Percentiles rank a stretch among this genome's conserved stretches.
Conservation (phyloP, 352 stramenopile species). For the Phytopythium montanum region DNA sequence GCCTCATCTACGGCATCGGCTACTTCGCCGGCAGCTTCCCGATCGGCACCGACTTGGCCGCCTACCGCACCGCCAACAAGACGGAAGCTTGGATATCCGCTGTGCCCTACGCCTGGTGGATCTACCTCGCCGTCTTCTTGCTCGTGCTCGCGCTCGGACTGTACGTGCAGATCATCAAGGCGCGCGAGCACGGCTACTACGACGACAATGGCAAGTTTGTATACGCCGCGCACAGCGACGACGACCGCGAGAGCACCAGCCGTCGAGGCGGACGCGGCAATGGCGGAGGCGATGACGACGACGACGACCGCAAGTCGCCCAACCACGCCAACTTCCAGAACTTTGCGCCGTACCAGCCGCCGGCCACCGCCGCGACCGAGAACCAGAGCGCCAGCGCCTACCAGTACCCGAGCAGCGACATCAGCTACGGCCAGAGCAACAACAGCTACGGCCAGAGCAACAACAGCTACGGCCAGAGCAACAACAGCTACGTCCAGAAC, state of each 20-base stretch:
- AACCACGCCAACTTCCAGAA: slow-evolving; percentile 9
- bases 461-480: slow-evolving; percentile 3
- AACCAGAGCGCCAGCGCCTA: background rate
- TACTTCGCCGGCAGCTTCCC: slow-evolving; percentile 73
- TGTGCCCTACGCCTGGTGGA: slow-evolving; percentile 58
- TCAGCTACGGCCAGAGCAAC: background rate
- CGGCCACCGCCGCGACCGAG: background rate
- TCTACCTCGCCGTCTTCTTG: slow-evolving; percentile 48
- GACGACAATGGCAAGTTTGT: slow-evolving; percentile 8
- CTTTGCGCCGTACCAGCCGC: slow-evolving; percentile 8
- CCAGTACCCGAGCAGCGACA: background rate
- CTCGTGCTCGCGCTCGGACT: slow-evolving; percentile 41
- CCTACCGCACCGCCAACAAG: slow-evolving; percentile 23
- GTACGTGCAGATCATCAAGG: slow-evolving; percentile 33
- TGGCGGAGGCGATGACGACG: background rate
- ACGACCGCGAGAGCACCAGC: slow-evolving; percentile 2
- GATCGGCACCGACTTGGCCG: slow-evolving; percentile 41
- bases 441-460: background rate
- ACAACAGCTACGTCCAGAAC: slow-evolving; percentile 2
- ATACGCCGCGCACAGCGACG: slow-evolving; percentile 9
- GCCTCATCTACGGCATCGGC: slow-evolving; percentile 51
- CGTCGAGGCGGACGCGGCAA: background rate
- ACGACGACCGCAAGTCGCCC: slow-evolving; percentile 8
- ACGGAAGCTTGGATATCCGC: slow-evolving; percentile 30
- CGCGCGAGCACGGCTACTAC: slow-evolving; percentile 20